A percentile compares a stretch with the other conserved stretches of the same genome.
Evolutionary conservation across 768 basidiomycete species (phyloP).

Genomic region (Macrolepiota fuliginosa): DNA sequence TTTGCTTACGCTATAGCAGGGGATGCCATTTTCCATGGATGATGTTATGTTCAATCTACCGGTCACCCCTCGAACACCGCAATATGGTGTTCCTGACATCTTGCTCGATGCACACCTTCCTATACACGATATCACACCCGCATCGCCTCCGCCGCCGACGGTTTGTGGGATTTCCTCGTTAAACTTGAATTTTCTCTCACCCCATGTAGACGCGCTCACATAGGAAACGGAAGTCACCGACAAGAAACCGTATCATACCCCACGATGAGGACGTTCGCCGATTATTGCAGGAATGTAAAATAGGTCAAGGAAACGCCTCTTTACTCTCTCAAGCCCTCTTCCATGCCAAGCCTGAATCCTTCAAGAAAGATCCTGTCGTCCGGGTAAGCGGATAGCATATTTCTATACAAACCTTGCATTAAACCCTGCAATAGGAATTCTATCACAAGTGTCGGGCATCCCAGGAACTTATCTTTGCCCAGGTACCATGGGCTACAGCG

Average conservation of each 20-base stretch:
- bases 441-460: slow-evolving; percentile 74
- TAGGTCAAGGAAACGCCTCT: slow-evolving; percentile 78
- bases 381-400: slow-evolving; percentile 41
- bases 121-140: slow-evolving; percentile 22
- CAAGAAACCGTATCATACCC: slow-evolving; percentile 51
- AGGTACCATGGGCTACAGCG: slow-evolving; percentile 90
- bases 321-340: slow-evolving; percentile 70
- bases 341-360: slow-evolving; percentile 67
- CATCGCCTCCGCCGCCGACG: slow-evolving; percentile 25
- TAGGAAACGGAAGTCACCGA: slow-evolving; percentile 37
- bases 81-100: slow-evolving; percentile 34
- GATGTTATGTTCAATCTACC: slow-evolving; percentile 81
- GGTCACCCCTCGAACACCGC: slow-evolving; percentile 36
- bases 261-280: slow-evolving; percentile 83
- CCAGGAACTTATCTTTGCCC: slow-evolving; percentile 81
- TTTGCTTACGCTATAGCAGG: slow-evolving; percentile 32
- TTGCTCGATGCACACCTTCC: slow-evolving; percentile 34
- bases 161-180: slow-evolving; percentile 1
- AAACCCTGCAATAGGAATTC: slow-evolving; percentile 63
- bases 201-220: slow-evolving; percentile 15
- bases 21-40: slow-evolving; percentile 73
- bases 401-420: neutral
- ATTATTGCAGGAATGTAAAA: slow-evolving; percentile 81
- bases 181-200: neutral
- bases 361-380: slow-evolving; percentile 64